A percentile compares a stretch with the other conserved stretches of the same genome.
Evolutionary conservation across 768 basidiomycete species (phyloP).

Genomic region (Boletus reticulatus): DNA sequence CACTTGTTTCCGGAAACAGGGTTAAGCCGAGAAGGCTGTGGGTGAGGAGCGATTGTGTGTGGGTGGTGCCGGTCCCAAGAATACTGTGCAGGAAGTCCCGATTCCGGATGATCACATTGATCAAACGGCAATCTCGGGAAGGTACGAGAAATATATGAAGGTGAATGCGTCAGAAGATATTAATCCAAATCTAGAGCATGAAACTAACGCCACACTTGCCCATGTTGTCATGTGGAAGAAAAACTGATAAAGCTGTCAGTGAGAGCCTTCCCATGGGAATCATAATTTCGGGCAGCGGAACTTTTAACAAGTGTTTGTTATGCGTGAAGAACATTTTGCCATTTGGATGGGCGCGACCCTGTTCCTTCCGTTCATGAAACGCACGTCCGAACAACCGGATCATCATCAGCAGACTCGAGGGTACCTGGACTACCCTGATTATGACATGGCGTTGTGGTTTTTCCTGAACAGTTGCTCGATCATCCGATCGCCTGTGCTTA

Average conservation of each 20-base stretch:
- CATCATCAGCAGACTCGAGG: background rate
- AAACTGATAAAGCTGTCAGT: slow-evolving; percentile 5
- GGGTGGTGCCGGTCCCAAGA: background rate
- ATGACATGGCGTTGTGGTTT: background rate
- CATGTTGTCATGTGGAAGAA: background rate
- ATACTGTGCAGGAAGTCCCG: background rate
- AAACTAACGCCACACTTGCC: background rate
- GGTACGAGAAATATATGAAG: background rate
- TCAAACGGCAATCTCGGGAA: background rate
- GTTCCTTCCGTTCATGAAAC: background rate
- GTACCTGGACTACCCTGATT: background rate
- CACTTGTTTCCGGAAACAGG: background rate
- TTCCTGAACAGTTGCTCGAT: background rate
- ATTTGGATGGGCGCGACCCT: background rate
- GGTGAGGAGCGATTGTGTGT: background rate
- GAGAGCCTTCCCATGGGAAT: background rate
- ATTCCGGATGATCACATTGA: background rate
- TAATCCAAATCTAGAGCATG: background rate
- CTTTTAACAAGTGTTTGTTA: background rate
- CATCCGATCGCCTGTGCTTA: no score
- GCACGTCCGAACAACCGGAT: background rate
- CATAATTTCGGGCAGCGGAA: background rate
- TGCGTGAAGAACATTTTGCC: background rate
- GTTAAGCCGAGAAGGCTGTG: slow-evolving; percentile 6
- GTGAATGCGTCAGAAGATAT: slow-evolving; percentile 4